Evolutionary conservation across 192 early-diverging fungal genomes (phyloP).

Genomic region (Umbelopsis ramanniana): DNA sequence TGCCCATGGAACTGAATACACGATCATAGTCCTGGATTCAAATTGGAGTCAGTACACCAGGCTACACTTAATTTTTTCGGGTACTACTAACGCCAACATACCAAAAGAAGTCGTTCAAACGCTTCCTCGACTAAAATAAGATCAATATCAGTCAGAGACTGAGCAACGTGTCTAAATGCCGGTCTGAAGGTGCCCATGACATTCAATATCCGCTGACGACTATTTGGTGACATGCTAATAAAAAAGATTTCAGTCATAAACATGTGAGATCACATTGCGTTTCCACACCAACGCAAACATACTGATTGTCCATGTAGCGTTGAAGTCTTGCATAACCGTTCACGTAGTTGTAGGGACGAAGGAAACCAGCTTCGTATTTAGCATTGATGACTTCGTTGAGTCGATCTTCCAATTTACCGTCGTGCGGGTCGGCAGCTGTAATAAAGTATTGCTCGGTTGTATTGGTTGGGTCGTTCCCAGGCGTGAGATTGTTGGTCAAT

Average conservation of each 20-base stretch:
- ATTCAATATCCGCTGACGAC: constrained; percentile 79
- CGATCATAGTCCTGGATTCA: constrained; percentile 86
- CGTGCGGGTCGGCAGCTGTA: constrained; percentile 90
- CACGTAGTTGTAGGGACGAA: constrained; percentile 97
- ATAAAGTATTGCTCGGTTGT: constrained; percentile 88
- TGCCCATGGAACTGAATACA: constrained; percentile 94
- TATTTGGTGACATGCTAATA: constrained; percentile 68
- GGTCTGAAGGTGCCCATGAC: constrained; percentile 92
- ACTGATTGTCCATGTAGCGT: constrained; percentile 88
- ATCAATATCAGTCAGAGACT: constrained; percentile 91
- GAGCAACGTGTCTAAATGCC: constrained; percentile 86
- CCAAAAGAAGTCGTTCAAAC: constrained; percentile 92
- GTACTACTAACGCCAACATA: constrained; percentile 39
- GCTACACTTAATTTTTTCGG: too few species aligned
- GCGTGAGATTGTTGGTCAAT: not conserved
- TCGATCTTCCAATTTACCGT: constrained; percentile 86
- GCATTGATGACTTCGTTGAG: constrained; percentile 92
- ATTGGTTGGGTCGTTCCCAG: constrained; percentile 34
- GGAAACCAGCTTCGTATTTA: constrained; percentile 93
- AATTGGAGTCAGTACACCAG: not conserved
- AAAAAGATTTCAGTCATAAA: not conserved
- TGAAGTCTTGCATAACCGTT: constrained; percentile 91
- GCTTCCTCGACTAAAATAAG: constrained; percentile 94
- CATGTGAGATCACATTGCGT: not conserved
- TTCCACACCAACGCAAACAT: constrained; percentile 13